A percentile compares a stretch with the other conserved stretches of the same genome.
Conservation (phyloP, 2,329 filamentous ascomycete species). For the Ophiostoma piceae region DNA sequence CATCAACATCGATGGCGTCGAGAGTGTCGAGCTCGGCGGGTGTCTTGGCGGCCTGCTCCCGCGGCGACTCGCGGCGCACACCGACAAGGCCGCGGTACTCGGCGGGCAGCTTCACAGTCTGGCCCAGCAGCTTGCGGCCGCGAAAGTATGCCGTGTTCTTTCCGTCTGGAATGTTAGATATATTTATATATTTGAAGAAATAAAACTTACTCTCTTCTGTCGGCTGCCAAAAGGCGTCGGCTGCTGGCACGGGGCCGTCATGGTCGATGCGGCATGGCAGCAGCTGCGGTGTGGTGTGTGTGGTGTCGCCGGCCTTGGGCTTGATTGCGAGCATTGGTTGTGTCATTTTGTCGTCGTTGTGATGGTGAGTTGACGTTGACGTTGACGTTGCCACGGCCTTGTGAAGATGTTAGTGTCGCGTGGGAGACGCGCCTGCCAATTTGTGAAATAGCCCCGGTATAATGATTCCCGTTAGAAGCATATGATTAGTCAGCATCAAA, state of each 20-base stretch:
- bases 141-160: conserved; percentile 63
- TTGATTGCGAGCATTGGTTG: conserved; percentile 42
- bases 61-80: conserved; percentile 37
- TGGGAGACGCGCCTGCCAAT: conserved; percentile 1
- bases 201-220: conserved; percentile 25
- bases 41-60: conserved; percentile 30
- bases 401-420: conserved; percentile 1
- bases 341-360: conserved; percentile 34
- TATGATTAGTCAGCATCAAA: not conserved
- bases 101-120: conserved; percentile 60
- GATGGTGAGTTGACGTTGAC: not conserved
- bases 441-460: conserved; percentile 2
- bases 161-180: conserved; percentile 39
- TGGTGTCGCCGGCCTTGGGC: conserved; percentile 21
- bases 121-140: conserved; percentile 72
- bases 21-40: conserved; percentile 15
- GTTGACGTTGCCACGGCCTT: not conserved
- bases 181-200: not conserved
- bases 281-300: conserved; percentile 58
- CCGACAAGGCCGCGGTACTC: conserved; percentile 64
- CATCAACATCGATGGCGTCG: conserved; percentile 33
- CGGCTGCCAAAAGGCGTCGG: conserved; percentile 67
- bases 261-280: conserved; percentile 78
- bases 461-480: not conserved
- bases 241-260: conserved; percentile 62